Evolutionary conservation across 2,329 filamentous ascomycete genomes (phyloP).

Genomic region (Didymella lethalis): DNA sequence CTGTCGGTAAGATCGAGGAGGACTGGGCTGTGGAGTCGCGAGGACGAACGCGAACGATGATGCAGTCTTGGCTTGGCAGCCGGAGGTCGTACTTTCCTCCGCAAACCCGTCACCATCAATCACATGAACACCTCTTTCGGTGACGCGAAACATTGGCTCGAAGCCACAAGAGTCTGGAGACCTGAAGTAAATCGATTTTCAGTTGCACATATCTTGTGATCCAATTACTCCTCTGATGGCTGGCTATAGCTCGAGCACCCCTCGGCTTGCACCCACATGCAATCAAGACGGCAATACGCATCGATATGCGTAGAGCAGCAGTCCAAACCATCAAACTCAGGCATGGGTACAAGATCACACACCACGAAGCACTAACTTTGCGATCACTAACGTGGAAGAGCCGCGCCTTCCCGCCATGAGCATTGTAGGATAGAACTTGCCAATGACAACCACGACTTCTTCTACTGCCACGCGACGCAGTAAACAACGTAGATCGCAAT

Average conservation of each 20-base stretch:
- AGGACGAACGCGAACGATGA: conserved; percentile 20
- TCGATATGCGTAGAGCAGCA: background rate
- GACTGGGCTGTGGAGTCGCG: conserved; percentile 1
- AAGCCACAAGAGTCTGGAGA: background rate
- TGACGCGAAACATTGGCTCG: background rate
- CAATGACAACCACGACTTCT: conserved; percentile 10
- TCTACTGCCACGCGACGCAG: conserved; percentile 14
- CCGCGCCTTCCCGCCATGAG: conserved; percentile 1
- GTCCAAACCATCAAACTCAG: background rate
- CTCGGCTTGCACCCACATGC: background rate
- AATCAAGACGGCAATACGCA: background rate
- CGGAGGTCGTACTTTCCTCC: conserved; percentile 17
- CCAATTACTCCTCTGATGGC: background rate
- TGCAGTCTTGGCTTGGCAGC: conserved; percentile 15
- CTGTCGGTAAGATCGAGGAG: background rate
- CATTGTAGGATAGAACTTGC: background rate
- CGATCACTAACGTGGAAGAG: background rate
- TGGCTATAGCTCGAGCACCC: background rate
- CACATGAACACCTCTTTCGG: background rate
- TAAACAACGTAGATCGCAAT: conserved; percentile 3
- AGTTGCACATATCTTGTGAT: background rate
- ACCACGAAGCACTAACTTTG: background rate
- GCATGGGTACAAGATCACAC: too few relatives aligned
- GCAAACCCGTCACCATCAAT: background rate
- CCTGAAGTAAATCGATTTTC: background rate